Evolutionary conservation across 768 basidiomycete genomes (phyloP), one percentile per base, ranked within the genome.

Genomic region (Calocybe indica): DNA sequence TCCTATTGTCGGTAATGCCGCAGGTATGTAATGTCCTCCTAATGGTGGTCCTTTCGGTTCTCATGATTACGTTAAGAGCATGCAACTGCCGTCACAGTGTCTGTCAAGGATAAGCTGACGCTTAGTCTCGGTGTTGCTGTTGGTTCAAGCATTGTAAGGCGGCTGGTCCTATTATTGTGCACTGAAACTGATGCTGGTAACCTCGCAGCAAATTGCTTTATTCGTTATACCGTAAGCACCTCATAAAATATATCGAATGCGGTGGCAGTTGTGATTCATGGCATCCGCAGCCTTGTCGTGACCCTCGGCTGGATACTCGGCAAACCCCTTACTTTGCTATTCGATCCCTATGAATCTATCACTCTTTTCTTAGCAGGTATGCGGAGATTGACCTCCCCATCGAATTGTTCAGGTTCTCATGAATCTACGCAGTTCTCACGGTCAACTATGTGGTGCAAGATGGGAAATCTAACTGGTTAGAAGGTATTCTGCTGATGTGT

Each of bases 391-490:
- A 39, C 13, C 45, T 7, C 31, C 33, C 13, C 42, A 15, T 51
- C 3, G 8, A 12, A 22, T 33, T 22, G 7, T n/a, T 30, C 39
- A 71, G 68, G 5, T 45, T 40, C 6, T 31, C 11, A 37, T 40
- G 29, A 13, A 6, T 5, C 47, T 34, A 12, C 37, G 6, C 48
- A 85, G 84, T 90, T 10, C 69, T 90, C 54, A 88, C 88, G 3
- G 89, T 95, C 64, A 89, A 87, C 58, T 90, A 88, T 58, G 83
- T 85, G 14, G 78, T 94, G 5, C 77, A 81, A 42, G 94, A 96
- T 55, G 92, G 92, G 9, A 87, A 82, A 59, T 88, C 85, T 29
- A 95, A 94, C 62, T 96, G 92, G 72, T 72, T 96, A n/a, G 92
- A 95, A 64, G 90, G 89, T 2, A 71, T 74, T 56, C 66, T 77